Evolutionary conservation across 345 rosid genomes (phyloP), one percentile per base, ranked within the genome.

Genomic region (Fremontodendron californicum): DNA sequence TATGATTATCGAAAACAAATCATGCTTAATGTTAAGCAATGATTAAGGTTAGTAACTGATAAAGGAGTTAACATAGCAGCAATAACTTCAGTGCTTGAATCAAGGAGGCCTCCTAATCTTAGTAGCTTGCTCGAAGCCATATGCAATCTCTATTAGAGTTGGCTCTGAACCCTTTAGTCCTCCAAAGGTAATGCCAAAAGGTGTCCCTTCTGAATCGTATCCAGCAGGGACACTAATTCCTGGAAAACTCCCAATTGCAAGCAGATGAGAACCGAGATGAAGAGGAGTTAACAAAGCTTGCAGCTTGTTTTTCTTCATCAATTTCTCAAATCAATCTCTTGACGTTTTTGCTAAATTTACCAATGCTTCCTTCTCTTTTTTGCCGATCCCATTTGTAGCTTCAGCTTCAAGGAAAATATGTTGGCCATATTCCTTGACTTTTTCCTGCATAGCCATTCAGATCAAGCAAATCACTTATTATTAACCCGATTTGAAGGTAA

Each of bases 221-320:
- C 88, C 86, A 1, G 84, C 84, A 0, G 90, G 90, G 3, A 85
- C 90, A 70, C 9, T 78, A 2, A 85, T 79, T 27, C 86, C 86
- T 4, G 86, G 86, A 10, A 37, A 71, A 48, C 89, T 85, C 43
- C 85, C 90, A 2, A 58, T 78, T 39, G 86, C 88, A 8, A 87
- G 78, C 65, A 85, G 67, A 18, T 21, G 12, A 3, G 64, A 31
- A n/a, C 29, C 7, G 18, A n/a, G 16, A 9, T 23, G 70, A 7
- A 21, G 57, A 43, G 75, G 73, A 4, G 74, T 55, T 62, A 81
- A 82, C 75, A 85, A 9, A 2, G 86, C 85, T 45, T 85, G 86
- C 15, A 83, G 78, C 18, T 78, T 76, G 18, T 83, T 64, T 0
- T 80, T 71, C 35, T 18, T 46, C 79, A 84, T 80, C 82, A 77